Percentiles rank a stretch among this genome's conserved stretches.
These are phyloP conservation scores for Scalesia atractyloides DNA, from an alignment of 129 eudicot species.

Conservation along the genomic window DNA sequence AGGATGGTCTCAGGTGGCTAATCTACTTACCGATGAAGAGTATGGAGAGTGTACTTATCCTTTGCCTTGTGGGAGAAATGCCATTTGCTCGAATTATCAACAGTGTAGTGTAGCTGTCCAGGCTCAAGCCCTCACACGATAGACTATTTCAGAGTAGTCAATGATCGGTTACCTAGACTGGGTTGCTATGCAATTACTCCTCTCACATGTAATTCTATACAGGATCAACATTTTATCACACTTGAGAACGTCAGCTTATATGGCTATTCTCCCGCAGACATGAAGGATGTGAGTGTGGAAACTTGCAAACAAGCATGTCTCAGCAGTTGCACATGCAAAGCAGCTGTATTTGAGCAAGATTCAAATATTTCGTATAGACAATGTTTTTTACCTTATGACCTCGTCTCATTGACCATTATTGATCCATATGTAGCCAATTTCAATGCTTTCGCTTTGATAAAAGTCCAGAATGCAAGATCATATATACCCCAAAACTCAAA, in stretches of 20 bases:
- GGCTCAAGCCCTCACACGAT: too few species aligned
- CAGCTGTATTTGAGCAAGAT: not conserved
- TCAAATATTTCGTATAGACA: too few species aligned
- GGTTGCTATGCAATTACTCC: slow-evolving; percentile 2
- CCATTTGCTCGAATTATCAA: too few species aligned
- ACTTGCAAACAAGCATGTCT: slow-evolving; percentile 3
- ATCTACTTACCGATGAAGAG: too few species aligned
- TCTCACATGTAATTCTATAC: not conserved
- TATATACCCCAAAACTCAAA: too few species aligned
- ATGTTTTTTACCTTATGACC: not conserved
- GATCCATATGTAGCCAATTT: not conserved
- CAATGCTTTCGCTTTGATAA: not conserved
- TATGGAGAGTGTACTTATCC: too few species aligned
- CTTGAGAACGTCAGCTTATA: not conserved
- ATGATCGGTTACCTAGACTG: not conserved
- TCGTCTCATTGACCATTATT: not conserved
- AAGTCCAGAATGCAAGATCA: not conserved
- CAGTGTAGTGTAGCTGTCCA: too few species aligned
- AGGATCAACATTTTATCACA: too few species aligned
- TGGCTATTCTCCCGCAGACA: not conserved
- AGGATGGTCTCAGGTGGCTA: too few species aligned
- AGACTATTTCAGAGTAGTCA: too few species aligned
- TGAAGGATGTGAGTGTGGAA: not conserved
- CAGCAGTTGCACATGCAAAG: slow-evolving; percentile 1
- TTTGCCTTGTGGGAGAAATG: too few species aligned